Evolutionary conservation across 2,329 filamentous ascomycete species (phyloP).

Genomic region (Torrubiellomyces zombiae): DNA sequence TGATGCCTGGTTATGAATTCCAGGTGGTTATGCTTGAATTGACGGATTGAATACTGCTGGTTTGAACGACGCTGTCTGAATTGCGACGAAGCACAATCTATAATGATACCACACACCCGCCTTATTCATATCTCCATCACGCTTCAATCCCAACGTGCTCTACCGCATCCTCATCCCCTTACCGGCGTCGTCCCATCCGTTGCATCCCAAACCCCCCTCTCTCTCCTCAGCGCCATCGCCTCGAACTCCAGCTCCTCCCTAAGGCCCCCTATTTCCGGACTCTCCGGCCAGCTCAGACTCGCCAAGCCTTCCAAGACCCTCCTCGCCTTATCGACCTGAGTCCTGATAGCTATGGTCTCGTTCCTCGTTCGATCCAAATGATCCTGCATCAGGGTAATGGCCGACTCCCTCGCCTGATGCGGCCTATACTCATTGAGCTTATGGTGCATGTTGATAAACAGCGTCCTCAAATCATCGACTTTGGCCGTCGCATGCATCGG

Average conservation of each 20-base stretch:
- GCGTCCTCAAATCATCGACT: slow-evolving; percentile 58
- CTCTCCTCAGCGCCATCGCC: slow-evolving; percentile 9
- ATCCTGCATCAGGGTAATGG: slow-evolving; percentile 78
- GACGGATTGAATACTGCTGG: no score
- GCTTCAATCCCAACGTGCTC: no score
- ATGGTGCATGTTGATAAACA: slow-evolving; percentile 85
- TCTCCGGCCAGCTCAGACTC: slow-evolving; percentile 17
- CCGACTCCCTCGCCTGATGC: slow-evolving; percentile 76
- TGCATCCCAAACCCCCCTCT: slow-evolving; percentile 23
- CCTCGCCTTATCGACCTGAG: slow-evolving; percentile 55
- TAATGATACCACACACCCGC: no score
- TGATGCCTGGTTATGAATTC: no score
- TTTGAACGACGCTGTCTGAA: no score
- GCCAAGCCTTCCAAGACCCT: slow-evolving; percentile 54
- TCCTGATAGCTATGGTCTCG: slow-evolving; percentile 55
- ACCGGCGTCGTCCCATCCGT: no score
- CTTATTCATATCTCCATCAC: no score
- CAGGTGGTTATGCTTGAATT: background rate
- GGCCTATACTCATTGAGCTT: slow-evolving; percentile 88
- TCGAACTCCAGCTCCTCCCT: slow-evolving; percentile 5
- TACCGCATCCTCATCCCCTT: no score
- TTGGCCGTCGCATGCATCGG: slow-evolving; percentile 45
- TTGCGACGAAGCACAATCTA: no score
- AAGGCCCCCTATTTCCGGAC: slow-evolving; percentile 3
- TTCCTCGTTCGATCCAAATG: slow-evolving; percentile 55